phyloP scores from a whole-genome alignment of 768 basidiomycete genomes.

The Phanerochaete sordida region DNA sequence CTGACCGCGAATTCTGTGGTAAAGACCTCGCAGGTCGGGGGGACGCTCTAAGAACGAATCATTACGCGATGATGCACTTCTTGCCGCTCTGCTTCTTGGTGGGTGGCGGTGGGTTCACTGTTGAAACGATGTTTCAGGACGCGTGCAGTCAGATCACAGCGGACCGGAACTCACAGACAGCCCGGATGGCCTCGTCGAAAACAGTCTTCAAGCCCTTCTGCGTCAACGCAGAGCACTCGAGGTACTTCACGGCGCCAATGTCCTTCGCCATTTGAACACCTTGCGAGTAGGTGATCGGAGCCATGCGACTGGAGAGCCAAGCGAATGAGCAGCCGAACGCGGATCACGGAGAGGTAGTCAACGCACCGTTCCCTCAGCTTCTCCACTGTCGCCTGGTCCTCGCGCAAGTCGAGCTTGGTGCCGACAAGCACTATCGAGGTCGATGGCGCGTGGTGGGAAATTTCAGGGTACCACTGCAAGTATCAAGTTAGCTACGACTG shows the following conservation, averaged over 20 bases:
- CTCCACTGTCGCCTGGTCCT: slow-evolving; percentile 89
- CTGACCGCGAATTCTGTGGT: slow-evolving; percentile 23
- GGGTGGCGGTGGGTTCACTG: slow-evolving; percentile 76
- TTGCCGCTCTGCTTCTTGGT: slow-evolving; percentile 49
- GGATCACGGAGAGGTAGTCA: slow-evolving; percentile 3
- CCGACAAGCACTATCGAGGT: slow-evolving; percentile 93
- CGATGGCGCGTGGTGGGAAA: slow-evolving; percentile 94
- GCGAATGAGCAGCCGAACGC: slow-evolving; percentile 9
- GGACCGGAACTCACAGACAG: slow-evolving; percentile 68
- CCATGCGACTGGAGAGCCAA: slow-evolving; percentile 69
- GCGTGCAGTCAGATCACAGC: background rate
- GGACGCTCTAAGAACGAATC: slow-evolving; percentile 2
- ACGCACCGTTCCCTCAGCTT: slow-evolving; percentile 86
- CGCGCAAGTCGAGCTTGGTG: slow-evolving; percentile 95
- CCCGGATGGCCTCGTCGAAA: slow-evolving; percentile 98
- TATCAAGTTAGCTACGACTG: background rate
- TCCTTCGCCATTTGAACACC: slow-evolving; percentile 91
- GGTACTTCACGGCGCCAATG: slow-evolving; percentile 92
- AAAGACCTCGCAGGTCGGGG: slow-evolving; percentile 10
- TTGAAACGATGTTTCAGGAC: background rate
- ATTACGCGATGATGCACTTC: slow-evolving; percentile 74
- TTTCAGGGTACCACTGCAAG: slow-evolving; percentile 90
- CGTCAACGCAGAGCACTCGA: slow-evolving; percentile 94
- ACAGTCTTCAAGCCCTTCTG: slow-evolving; percentile 99
- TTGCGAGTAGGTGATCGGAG: slow-evolving; percentile 89